Conservation (phyloP, 78 protist genomes). For the Dictyostelium capitatum region DNA sequence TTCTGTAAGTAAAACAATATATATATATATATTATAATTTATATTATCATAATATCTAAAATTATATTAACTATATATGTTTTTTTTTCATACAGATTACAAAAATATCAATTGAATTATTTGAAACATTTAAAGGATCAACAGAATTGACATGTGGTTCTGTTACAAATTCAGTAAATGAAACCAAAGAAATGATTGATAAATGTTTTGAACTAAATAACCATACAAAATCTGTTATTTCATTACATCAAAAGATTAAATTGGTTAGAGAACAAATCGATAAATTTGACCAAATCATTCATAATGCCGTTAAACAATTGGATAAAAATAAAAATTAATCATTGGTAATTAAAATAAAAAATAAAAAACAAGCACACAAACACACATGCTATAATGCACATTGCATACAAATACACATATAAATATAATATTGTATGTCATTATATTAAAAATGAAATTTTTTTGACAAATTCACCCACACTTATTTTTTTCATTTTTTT, state of each 20-base stretch:
- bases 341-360: neutral
- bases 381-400: neutral
- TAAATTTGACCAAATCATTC: conserved; percentile 16
- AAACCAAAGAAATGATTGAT: conserved; percentile 8
- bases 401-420: too few species aligned
- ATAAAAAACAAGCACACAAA: neutral
- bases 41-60: too few species aligned
- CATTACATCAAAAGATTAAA: conserved; percentile 38
- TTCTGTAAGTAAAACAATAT: neutral
- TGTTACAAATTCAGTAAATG: neutral
- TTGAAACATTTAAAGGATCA: conserved; percentile 42
- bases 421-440: too few species aligned
- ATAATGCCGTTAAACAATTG: conserved; percentile 17
- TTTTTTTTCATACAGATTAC: conserved; percentile 26
- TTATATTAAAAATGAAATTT: too few species aligned
- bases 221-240: conserved; percentile 23
- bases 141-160: conserved; percentile 13
- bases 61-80: neutral
- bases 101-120: conserved; percentile 56
- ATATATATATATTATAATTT: neutral
- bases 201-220: conserved; percentile 48
- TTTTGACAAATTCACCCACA: too few species aligned
- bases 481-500: too few species aligned
- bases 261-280: conserved; percentile 6
- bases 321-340: neutral